Evolutionary conservation across 2,329 filamentous ascomycete genomes (phyloP), one percentile per base, ranked within the genome.

Genomic region (Alternaria sp.): DNA sequence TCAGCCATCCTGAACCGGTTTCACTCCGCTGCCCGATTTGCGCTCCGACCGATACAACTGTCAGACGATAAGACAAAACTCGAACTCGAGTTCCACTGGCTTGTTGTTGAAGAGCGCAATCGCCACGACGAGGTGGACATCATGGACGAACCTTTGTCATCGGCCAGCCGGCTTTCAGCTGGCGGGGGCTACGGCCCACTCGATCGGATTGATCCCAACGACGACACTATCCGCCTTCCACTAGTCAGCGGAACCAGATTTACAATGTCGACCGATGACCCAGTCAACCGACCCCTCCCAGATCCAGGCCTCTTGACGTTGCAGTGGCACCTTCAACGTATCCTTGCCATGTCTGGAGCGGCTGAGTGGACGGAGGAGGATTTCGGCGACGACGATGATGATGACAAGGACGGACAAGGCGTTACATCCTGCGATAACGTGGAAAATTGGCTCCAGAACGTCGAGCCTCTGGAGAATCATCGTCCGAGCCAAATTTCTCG

Each of bases 71-170:
- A 67, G 23, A 62, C 48, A 13, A 42, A 63, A 56, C 62, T 67
- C 55, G 60, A 63, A 44, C 41, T 67, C 11, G 64, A 67, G 60
- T 63, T 65, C 54, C 58, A 63, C 53, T 63, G 65, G 62, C 60
- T 65, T 41, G 55, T 51, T 49, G 50, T 55, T 44, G 53, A 60
- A 31, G 51, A 50, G 41, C 58, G 58, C 33, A 29, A 61, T 28
- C 48, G 51, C 58, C 60, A 14, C 9, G 17, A 26, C 31, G 45
- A 17, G 26, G 39, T 54, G 24, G 58, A 48, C 29, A 36, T 36
- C n/a, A 48, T 62, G 62, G 45, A 48, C 3, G 24, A 28, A 14
- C 45, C 45, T 17, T 17, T 17, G 45, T 48, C 45, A 11, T 48
- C 45, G 3, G 4, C 6, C n/a, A 2, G 0, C 31, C 45, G 45